Percentiles rank a stretch among this genome's conserved stretches.
These are phyloP conservation scores for Macrolepiota albuminosa DNA, from an alignment of 768 basidiomycete species.

Conservation along the genomic window DNA sequence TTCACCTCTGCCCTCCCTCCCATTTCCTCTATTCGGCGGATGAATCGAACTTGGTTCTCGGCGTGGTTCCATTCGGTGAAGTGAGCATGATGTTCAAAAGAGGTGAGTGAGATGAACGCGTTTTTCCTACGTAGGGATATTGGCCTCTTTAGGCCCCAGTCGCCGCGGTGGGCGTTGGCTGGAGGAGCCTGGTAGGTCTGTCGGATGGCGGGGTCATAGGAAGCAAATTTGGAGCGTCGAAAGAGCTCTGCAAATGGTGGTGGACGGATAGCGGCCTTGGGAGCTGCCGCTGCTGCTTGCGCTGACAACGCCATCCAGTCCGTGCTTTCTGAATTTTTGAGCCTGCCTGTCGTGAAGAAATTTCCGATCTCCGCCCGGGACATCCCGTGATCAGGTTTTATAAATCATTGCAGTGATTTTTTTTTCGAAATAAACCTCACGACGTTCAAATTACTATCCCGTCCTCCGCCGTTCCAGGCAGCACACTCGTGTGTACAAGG, in stretches of 20 bases:
- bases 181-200: slow-evolving; percentile 74
- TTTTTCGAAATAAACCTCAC: slow-evolving; percentile 29
- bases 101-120: slow-evolving; percentile 59
- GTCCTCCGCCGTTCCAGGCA: slow-evolving; percentile 42
- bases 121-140: slow-evolving; percentile 61
- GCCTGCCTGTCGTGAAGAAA: neutral
- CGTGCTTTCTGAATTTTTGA: neutral
- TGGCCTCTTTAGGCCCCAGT: slow-evolving; percentile 86
- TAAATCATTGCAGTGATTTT: slow-evolving; percentile 3
- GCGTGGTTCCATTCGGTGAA: slow-evolving; percentile 76
- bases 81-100: slow-evolving; percentile 68
- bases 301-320: slow-evolving; percentile 22
- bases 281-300: neutral
- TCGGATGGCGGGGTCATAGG: slow-evolving; percentile 69
- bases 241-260: slow-evolving; percentile 72
- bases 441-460: slow-evolving; percentile 84
- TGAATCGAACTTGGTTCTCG: slow-evolving; percentile 61
- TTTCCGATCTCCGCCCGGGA: slow-evolving; percentile 21
- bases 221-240: slow-evolving; percentile 76
- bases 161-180: slow-evolving; percentile 68
- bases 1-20: slow-evolving; percentile 31
- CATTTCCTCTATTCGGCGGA: slow-evolving; percentile 64
- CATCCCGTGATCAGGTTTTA: slow-evolving; percentile 27
- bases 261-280: slow-evolving; percentile 1
- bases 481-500: slow-evolving; percentile 36